phyloP scores from a whole-genome alignment of 2,329 filamentous ascomycete species.

The Capronia americana region DNA sequence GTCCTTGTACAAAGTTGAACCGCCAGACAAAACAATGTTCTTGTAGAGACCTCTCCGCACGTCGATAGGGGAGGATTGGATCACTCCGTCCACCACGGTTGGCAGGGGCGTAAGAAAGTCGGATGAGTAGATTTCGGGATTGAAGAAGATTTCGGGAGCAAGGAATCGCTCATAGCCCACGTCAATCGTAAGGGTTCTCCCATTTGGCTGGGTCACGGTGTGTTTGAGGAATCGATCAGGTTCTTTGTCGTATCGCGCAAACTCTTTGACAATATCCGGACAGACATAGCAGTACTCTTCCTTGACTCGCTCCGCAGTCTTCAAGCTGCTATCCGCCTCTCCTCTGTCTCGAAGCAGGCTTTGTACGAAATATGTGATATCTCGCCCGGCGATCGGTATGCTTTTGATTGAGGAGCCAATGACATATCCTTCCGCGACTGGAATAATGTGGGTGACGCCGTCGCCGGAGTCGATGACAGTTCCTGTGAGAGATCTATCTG shows the following conservation, averaged over 20 bases:
- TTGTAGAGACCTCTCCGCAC: constrained; percentile 97
- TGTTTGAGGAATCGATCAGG: constrained; percentile 90
- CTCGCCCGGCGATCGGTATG: constrained; percentile 95
- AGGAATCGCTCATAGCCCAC: constrained; percentile 98
- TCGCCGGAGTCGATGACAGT: constrained; percentile 99
- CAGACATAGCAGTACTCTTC: constrained; percentile 99
- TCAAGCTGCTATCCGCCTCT: constrained; percentile 93
- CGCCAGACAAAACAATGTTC: constrained; percentile 98
- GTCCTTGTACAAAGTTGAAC: constrained; percentile 97
- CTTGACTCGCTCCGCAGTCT: constrained; percentile 98
- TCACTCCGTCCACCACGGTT: constrained; percentile 92
- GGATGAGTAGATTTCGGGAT: constrained; percentile 98
- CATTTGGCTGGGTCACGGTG: constrained; percentile 82
- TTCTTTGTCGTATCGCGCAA: constrained; percentile 90
- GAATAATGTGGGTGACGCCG: constrained; percentile 98
- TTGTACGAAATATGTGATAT: constrained; percentile 99
- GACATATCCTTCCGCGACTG: constrained; percentile 97
- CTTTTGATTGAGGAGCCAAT: constrained; percentile 99
- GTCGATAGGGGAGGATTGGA: constrained; percentile 96
- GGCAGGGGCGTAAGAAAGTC: constrained; percentile 97
- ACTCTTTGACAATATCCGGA: constrained; percentile 99
- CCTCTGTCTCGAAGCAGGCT: constrained; percentile 93
- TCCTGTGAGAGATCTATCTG: constrained; percentile 91
- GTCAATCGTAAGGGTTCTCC: constrained; percentile 82
- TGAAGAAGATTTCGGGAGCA: constrained; percentile 99